Base-by-base conservation (phyloP, 2,329 filamentous ascomycete genomes). In the Aspergillus floridensis region DNA sequence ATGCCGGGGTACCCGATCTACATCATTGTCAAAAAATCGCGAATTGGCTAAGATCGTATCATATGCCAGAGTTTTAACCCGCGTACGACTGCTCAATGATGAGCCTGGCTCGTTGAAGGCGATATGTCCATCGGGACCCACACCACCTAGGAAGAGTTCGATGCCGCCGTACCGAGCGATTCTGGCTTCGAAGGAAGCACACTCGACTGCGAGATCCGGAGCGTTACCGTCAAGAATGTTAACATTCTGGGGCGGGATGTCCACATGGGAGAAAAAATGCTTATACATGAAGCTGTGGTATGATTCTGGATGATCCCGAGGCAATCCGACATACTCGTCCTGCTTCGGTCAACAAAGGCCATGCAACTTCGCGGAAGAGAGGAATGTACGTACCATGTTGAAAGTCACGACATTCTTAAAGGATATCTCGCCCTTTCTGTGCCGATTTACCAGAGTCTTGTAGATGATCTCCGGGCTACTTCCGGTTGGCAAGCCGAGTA, bases 281-380 rank as follows among this genome's bases (percentile, higher is more conserved):
- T 90, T 91, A 84, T 92, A 96, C 91, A 96, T 95, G 81, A 95
- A 96, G 65, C 88, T 90, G 79, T 96, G 91, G 77, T 96, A 96
- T 69, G 88, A 92, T 74, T 95, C 88, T 12, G 90, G 87, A 73
- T 96, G 90, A 68, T 93, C 90, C 69, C 90, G 86, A 35, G 91
- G 88, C 63, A 96, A 84, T 59, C 89, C 90, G 65, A 95, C 90
- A 70, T 96, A 96, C 78, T 96, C 91, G 77, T 96, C 91, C 87
- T 89, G 65, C 38, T 6, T 21, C 12, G 11, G 22, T 70, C 14
- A 72, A 64, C 47, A 54, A 8, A 16, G 3, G 38, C n/a, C 6
- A 16, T 44, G 38, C 16, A 44, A 8, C 47, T 12, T 10, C 14
- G 46, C 2, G 12, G 44, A 22, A 32, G 47, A 53, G 49, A 38